Conservation (phyloP, 164 flowering plant species). For the Echeveria elegans region DNA sequence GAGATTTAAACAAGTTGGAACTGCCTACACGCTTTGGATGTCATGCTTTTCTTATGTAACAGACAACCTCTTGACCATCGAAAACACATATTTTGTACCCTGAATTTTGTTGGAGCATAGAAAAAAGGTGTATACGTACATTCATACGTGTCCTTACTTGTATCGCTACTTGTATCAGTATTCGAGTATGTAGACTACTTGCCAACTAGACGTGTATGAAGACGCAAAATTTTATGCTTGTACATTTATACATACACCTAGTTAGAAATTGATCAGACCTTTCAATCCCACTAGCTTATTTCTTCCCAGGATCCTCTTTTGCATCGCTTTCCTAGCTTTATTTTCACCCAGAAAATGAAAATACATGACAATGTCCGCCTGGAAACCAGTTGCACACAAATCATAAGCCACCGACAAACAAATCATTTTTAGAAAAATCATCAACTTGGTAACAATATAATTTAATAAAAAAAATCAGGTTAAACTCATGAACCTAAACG, state of each 20-base stretch:
- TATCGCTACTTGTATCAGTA: background rate
- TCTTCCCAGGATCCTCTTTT: background rate
- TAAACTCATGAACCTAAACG: no score
- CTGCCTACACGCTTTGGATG: conserved; percentile 25
- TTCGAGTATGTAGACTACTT: background rate
- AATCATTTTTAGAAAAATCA: background rate
- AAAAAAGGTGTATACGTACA: background rate
- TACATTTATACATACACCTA: background rate
- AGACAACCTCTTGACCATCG: conserved; percentile 10
- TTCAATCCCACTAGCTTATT: background rate
- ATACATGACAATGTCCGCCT: background rate
- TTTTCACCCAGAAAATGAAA: background rate
- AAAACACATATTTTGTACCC: conserved; percentile 10
- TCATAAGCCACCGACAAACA: background rate
- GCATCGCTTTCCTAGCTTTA: background rate
- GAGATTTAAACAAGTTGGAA: conserved; percentile 16
- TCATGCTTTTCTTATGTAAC: conserved; percentile 34
- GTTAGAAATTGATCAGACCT: background rate
- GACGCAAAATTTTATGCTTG: background rate
- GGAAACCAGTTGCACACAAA: background rate
- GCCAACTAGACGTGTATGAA: background rate
- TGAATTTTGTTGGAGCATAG: background rate
- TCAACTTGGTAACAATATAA: background rate
- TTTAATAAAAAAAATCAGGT: no score
- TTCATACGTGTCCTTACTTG: background rate